Conservation (phyloP, 2,329 filamentous ascomycete genomes). For the Neonectria neomacrospora region DNA sequence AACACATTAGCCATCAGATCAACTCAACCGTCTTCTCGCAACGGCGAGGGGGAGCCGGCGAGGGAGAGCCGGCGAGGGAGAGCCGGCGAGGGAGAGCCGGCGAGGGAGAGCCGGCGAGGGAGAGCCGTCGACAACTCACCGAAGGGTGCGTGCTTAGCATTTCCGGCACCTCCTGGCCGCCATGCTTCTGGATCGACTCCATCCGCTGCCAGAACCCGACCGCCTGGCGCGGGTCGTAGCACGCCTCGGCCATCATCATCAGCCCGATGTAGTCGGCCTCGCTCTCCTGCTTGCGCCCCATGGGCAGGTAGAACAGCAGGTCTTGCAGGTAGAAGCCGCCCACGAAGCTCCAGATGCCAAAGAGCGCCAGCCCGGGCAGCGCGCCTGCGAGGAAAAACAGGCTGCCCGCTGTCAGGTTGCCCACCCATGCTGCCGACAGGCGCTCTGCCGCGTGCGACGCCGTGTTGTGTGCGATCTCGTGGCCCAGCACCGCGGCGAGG, state of each 20-base stretch:
- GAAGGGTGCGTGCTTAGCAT: conserved; percentile 82
- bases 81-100: no score
- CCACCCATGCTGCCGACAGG: conserved; percentile 63
- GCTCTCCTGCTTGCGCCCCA: conserved; percentile 76
- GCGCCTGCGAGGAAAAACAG: conserved; percentile 60
- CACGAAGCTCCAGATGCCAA: conserved; percentile 55
- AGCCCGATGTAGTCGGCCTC: conserved; percentile 85
- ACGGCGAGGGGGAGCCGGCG: no score
- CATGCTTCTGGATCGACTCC: conserved; percentile 59
- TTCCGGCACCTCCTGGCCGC: conserved; percentile 68
- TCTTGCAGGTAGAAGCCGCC: conserved; percentile 63
- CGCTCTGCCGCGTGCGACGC: conserved; percentile 76
- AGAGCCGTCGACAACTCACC: conserved; percentile 41
- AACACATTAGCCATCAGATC: conserved; percentile 1
- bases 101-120: background rate
- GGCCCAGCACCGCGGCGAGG: conserved; percentile 79
- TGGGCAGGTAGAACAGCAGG: conserved; percentile 73
- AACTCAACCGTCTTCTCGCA: background rate
- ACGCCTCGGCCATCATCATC: conserved; percentile 85
- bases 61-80: background rate
- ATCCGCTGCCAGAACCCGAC: conserved; percentile 75
- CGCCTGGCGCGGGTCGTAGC: conserved; percentile 77
- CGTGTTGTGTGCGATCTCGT: conserved; percentile 83
- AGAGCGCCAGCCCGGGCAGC: conserved; percentile 54
- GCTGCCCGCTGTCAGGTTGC: conserved; percentile 62